Conservation (phyloP, 208 protist species). For the Trypanosoma avium region DNA sequence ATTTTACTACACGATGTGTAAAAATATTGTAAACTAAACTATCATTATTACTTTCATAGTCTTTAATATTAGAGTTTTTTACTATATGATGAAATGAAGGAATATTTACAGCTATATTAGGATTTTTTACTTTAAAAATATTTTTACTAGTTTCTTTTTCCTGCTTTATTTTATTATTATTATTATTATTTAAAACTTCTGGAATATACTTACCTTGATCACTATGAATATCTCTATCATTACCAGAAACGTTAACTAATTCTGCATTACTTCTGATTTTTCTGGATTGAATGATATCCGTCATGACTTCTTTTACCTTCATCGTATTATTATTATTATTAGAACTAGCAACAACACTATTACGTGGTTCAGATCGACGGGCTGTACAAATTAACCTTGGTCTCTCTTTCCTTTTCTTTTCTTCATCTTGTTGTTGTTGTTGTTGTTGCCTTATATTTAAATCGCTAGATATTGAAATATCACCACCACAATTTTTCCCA, state of each 20-base stretch:
- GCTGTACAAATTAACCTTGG: slow-evolving; percentile 15
- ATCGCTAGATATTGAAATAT: too few relatives aligned
- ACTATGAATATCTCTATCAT: too few relatives aligned
- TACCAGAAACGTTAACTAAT: slow-evolving; percentile 5
- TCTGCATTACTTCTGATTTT: background rate
- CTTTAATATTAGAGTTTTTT: background rate
- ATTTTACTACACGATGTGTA: slow-evolving; percentile 68
- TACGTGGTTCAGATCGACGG: background rate
- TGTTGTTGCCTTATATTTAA: too few relatives aligned
- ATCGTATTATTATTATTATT: background rate
- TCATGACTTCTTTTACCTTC: too few relatives aligned
- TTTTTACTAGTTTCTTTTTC: too few relatives aligned
- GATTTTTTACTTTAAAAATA: too few relatives aligned
- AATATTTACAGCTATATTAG: background rate
- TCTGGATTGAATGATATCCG: too few relatives aligned
- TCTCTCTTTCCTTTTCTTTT: background rate
- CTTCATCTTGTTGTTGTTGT: background rate
- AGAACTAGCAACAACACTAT: background rate
- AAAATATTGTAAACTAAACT: slow-evolving; percentile 81
- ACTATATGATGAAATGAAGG: slow-evolving; percentile 7
- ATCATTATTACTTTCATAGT: slow-evolving; percentile 2
- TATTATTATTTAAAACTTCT: too few relatives aligned
- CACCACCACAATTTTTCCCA: background rate
- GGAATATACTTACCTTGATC: too few relatives aligned
- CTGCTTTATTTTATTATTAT: background rate